Evolutionary conservation across 208 protist species (phyloP), one percentile per base, ranked within the genome.

Genomic region (Wallacemonas sp.): DNA sequence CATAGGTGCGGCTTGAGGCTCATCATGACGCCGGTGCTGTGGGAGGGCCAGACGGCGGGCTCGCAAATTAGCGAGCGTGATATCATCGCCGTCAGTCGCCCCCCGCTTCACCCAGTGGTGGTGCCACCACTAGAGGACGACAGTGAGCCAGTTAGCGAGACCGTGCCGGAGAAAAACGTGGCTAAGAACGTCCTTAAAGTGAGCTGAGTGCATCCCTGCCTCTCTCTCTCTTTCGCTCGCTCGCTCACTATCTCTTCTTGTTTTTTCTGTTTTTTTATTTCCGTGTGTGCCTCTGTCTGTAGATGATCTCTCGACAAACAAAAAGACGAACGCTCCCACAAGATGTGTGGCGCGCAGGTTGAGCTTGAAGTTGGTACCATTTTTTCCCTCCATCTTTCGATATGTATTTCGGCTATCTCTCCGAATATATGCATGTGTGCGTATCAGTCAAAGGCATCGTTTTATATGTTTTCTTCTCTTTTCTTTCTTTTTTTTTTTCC

Each of bases 41-140:
- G 67, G 69, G 79, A 88, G 52, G 86, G 86, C 0, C 55, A 57
- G 55, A 81, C 49, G 44, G 57, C 65, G 2, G 77, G 72, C n/a
- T 88, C 82, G 23, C 67, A 78, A 54, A 80, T 92, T 39, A 85
- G 66, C 25, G 82, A 88, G 67, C 83, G 52, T 20, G 82, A 92
- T 46, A 62, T 88, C 50, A 64, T 92, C 12, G 79, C 74, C 57
- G 86, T 92, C 31, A 92, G 80, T 32, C 54, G 20, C n/a, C 42
- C 38, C 7, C 65, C 41, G 26, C 28, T 16, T 11, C 14, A 25
- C 20, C 18, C 44, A 10, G 16, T 23, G 50, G 26, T 20, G 31
- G 50, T 12, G 50, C 14, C n/a, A n/a, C n/a, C n/a, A n/a, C n/a
- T n/a, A n/a, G 25, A 55, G 7, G 25, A 26, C 14, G 36, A 41